Evolutionary conservation across 2,329 filamentous ascomycete species (phyloP).

Genomic region (Pseudodiploospora longispora): DNA sequence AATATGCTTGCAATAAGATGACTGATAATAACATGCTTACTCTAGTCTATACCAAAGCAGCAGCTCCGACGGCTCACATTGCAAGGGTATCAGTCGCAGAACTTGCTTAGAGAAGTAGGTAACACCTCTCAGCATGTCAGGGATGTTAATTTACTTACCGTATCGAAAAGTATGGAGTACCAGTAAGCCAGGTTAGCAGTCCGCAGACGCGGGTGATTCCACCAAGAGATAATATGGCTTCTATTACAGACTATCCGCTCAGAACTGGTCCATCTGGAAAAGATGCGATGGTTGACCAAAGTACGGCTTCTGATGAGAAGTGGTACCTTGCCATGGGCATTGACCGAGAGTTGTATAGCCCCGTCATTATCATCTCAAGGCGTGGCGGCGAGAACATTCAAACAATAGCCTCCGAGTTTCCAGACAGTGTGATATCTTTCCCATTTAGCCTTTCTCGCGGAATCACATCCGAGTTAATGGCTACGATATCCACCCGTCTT

Average conservation of each 20-base stretch:
- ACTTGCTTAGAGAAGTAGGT: conserved; percentile 17
- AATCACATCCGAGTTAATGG: conserved; percentile 17
- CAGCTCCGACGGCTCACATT: conserved; percentile 15
- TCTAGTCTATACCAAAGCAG: not conserved
- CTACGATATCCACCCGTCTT: conserved; percentile 8
- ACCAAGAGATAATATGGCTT: too few relatives aligned
- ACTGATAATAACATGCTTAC: not conserved
- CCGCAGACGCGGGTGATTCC: too few relatives aligned
- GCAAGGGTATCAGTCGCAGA: conserved; percentile 21
- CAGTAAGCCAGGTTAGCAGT: conserved; percentile 3
- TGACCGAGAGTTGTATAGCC: conserved; percentile 32
- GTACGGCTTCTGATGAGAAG: conserved; percentile 16
- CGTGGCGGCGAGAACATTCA: conserved; percentile 12
- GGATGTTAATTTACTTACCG: not conserved
- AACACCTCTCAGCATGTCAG: too few relatives aligned
- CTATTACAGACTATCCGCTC: too few relatives aligned
- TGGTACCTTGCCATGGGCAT: conserved; percentile 36
- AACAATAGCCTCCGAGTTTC: conserved; percentile 7
- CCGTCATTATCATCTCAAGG: conserved; percentile 28
- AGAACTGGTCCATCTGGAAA: too few relatives aligned
- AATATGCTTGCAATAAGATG: not conserved
- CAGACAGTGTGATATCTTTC: conserved; percentile 11
- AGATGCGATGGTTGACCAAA: too few relatives aligned
- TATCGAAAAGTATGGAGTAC: conserved; percentile 16
- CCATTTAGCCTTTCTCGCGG: conserved; percentile 18